Conservation (phyloP, 2,329 filamentous ascomycete species). For the Pseudocercospora vitis region DNA sequence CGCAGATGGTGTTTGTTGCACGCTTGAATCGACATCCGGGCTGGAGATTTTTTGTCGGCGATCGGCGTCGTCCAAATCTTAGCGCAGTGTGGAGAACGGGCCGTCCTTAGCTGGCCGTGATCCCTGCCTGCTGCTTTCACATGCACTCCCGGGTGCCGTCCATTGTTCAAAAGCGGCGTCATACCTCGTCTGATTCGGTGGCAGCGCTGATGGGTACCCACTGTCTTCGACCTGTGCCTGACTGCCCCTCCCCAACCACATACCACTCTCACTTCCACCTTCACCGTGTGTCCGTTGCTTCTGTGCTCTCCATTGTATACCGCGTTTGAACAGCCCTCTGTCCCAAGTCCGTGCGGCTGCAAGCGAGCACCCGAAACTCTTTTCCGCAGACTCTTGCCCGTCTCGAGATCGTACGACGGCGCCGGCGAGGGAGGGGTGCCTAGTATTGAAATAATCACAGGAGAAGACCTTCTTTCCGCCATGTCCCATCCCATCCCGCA, state of each 20-base stretch:
- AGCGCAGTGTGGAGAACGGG: constrained; percentile 8
- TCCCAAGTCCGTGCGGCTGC: not conserved
- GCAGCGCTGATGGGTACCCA: not conserved
- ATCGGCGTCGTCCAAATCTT: constrained; percentile 14
- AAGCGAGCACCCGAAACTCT: constrained; percentile 5
- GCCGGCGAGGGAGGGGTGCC: not conserved
- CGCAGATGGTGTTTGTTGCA: not conserved
- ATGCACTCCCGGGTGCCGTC: no score
- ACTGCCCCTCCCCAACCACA: not conserved
- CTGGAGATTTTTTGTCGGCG: constrained; percentile 10
- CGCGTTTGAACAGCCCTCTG: not conserved
- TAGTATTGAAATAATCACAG: not conserved
- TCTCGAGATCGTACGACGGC: constrained; percentile 5
- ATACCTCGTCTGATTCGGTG: not conserved
- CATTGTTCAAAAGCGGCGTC: constrained; percentile 7
- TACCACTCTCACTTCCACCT: not conserved
- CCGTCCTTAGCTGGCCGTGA: not conserved
- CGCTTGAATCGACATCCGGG: not conserved
- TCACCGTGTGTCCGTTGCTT: not conserved
- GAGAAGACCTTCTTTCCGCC: constrained; percentile 1
- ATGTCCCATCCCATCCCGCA: constrained; percentile 33
- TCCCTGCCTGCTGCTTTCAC: constrained; percentile 18
- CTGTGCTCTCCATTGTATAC: constrained; percentile 8
- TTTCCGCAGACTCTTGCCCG: not conserved
- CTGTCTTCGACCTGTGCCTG: constrained; percentile 7